A percentile compares a stretch with the other conserved stretches of the same genome.
Evolutionary conservation across 164 flowering plant species (phyloP).

Genomic region (Echeveria elegans): DNA sequence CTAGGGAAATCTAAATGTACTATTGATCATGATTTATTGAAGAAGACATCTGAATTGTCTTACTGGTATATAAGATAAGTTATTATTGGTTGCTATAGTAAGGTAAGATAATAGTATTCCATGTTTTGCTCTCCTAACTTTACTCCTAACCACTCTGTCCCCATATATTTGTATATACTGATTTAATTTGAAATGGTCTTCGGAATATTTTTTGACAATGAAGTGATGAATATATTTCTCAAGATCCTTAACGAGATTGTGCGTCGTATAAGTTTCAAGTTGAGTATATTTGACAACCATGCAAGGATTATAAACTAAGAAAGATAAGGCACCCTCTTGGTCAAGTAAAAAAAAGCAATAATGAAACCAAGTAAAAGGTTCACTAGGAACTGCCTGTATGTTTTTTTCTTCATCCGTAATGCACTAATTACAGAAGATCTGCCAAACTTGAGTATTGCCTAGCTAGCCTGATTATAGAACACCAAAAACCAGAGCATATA

Average conservation of each 20-base stretch:
- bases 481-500: not conserved
- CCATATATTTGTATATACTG: not conserved
- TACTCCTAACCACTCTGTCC: slow-evolving; percentile 4
- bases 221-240: not conserved
- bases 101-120: not conserved
- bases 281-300: not conserved
- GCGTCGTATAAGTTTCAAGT: not conserved
- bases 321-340: not conserved
- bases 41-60: slow-evolving; percentile 5
- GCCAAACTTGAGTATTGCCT: no score
- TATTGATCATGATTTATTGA: not conserved
- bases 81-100: not conserved
- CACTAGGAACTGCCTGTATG: no score
- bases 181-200: not conserved
- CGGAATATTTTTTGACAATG: slow-evolving; percentile 1
- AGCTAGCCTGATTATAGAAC: not conserved
- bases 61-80: not conserved
- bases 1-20: not conserved
- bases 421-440: no score
- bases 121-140: not conserved
- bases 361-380: not conserved
- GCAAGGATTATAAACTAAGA: not conserved
- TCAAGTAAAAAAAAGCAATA: not conserved
- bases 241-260: not conserved
- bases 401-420: no score